Conservation (phyloP, 1,284 basidiomycete species). For the Trichosporon asahii region DNA sequence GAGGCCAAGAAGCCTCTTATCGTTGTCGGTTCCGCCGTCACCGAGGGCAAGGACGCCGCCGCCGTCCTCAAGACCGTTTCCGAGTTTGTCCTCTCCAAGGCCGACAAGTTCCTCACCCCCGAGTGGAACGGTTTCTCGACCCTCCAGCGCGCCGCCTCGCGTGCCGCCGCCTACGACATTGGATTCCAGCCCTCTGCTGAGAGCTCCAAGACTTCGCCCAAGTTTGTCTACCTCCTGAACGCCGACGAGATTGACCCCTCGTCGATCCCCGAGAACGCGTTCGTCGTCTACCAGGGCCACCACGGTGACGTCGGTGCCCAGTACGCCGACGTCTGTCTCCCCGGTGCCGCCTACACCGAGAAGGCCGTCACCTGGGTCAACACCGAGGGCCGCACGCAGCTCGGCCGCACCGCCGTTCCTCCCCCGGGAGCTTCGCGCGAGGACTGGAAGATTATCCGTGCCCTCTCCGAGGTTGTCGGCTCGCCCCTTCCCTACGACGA, state of each 20-base stretch:
- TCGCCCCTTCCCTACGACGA: conserved; percentile 86
- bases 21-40: conserved; percentile 82
- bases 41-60: conserved; percentile 81
- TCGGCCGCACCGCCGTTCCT: conserved; percentile 88
- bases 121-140: conserved; percentile 97
- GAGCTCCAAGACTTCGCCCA: conserved; percentile 73
- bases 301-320: conserved; percentile 97
- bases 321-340: conserved; percentile 92
- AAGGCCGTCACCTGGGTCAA: conserved; percentile 94
- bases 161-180: conserved; percentile 91
- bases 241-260: conserved; percentile 90
- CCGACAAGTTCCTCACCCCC: conserved; percentile 69
- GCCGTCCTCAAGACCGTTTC: conserved; percentile 75
- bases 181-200: conserved; percentile 83
- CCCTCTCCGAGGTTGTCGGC: conserved; percentile 84
- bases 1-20: conserved; percentile 90
- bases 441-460: conserved; percentile 99
- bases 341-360: conserved; percentile 93
- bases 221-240: conserved; percentile 96
- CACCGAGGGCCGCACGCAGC: conserved; percentile 90
- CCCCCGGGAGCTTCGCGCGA: conserved; percentile 91
- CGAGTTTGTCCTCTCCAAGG: conserved; percentile 76
- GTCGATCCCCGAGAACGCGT: conserved; percentile 88
- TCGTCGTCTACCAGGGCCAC: conserved; percentile 98
- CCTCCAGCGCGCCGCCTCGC: conserved; percentile 84